Evolutionary conservation across 2,329 filamentous ascomycete species (phyloP).

Genomic region (Ambrosiella xylebori): DNA sequence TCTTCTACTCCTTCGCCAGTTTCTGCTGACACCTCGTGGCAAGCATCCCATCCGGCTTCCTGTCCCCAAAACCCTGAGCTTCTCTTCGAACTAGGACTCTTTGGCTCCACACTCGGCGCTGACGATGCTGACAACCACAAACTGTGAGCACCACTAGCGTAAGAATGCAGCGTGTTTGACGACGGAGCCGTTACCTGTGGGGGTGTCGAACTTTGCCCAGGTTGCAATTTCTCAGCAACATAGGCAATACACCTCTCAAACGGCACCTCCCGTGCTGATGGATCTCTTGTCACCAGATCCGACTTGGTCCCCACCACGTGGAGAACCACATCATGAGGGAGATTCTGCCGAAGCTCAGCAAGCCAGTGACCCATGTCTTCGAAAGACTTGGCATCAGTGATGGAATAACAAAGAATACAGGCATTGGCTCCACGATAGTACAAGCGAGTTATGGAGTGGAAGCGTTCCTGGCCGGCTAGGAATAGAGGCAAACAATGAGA

Average conservation of each 20-base stretch:
- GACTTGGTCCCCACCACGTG: conserved; percentile 93
- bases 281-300: conserved; percentile 76
- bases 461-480: conserved; percentile 74
- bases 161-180: conserved; percentile 17
- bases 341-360: conserved; percentile 63
- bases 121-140: conserved; percentile 11
- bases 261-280: conserved; percentile 61
- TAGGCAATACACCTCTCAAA: conserved; percentile 95
- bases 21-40: conserved; percentile 90
- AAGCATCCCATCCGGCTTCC: conserved; percentile 90
- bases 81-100: conserved; percentile 44
- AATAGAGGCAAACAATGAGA: not conserved
- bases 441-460: conserved; percentile 80
- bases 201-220: conserved; percentile 48
- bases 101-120: conserved; percentile 28
- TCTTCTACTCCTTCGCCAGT: conserved; percentile 92
- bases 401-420: conserved; percentile 86
- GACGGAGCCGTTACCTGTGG: conserved; percentile 29
- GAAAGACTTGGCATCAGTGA: conserved; percentile 73
- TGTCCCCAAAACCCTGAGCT: conserved; percentile 76
- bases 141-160: conserved; percentile 15
- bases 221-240: conserved; percentile 77
- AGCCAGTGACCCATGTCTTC: conserved; percentile 88
- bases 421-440: conserved; percentile 95
- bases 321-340: conserved; percentile 61